A percentile compares a stretch with the other conserved stretches of the same genome.
Evolutionary conservation across 495 filamentous ascomycete species (phyloP).

Genomic region (Penicillium lividum): DNA sequence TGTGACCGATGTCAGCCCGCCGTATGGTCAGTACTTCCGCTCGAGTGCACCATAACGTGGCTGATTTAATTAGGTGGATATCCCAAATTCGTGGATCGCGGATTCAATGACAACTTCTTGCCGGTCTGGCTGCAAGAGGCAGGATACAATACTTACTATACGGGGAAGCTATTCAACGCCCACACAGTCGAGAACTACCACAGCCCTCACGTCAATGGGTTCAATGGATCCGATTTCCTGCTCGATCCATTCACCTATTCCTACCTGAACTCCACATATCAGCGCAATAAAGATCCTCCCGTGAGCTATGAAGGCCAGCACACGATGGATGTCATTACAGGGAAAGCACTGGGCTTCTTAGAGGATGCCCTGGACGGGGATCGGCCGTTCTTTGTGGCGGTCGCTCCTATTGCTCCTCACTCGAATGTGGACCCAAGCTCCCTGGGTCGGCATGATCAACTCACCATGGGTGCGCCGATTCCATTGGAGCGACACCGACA

Average conservation of each 20-base stretch:
- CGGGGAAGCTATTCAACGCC: conserved; percentile 71
- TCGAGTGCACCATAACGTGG: neutral
- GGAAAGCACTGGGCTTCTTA: conserved; percentile 65
- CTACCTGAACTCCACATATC: conserved; percentile 67
- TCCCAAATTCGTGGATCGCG: conserved; percentile 66
- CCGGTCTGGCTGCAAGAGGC: conserved; percentile 69
- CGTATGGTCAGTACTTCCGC: conserved; percentile 48
- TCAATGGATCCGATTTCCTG: conserved; percentile 60
- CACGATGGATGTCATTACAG: conserved; percentile 60
- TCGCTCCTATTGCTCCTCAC: conserved; percentile 69
- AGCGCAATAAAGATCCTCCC: conserved; percentile 61
- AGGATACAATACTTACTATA: conserved; percentile 75
- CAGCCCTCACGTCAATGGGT: conserved; percentile 59
- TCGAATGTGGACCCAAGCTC: conserved; percentile 50
- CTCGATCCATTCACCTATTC: conserved; percentile 72
- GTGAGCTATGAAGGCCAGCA: conserved; percentile 59
- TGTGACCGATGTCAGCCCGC: conserved; percentile 67
- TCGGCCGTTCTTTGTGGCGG: conserved; percentile 66
- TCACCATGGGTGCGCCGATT: conserved; percentile 53
- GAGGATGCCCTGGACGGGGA: conserved; percentile 55
- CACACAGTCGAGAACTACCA: conserved; percentile 61
- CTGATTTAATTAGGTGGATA: conserved; percentile 55
- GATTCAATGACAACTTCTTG: conserved; percentile 66
- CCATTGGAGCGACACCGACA: conserved; percentile 41
- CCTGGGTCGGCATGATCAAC: conserved; percentile 4